phyloP scores from a whole-genome alignment of 2,329 filamentous ascomycete genomes.

The Aspergillus ustus region DNA sequence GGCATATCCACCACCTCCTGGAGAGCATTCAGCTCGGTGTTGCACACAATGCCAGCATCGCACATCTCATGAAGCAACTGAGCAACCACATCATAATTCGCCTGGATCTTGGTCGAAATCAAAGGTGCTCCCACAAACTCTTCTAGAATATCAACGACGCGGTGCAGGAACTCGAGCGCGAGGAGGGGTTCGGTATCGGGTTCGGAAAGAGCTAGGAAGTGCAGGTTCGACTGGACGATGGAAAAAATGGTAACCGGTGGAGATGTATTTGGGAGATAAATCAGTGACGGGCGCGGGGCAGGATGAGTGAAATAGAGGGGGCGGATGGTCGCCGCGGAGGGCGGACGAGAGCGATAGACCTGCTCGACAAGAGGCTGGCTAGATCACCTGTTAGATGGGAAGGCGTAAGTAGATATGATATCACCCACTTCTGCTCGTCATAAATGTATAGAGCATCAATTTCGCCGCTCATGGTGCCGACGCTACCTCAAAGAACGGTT shows the following conservation, averaged over 20 bases:
- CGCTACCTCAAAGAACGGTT: slow-evolving; percentile 25
- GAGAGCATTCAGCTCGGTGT: slow-evolving; percentile 90
- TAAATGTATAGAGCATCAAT: slow-evolving; percentile 97
- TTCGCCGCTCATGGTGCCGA: slow-evolving; percentile 73
- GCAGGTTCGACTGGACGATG: slow-evolving; percentile 80
- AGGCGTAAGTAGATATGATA: background rate
- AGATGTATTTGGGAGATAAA: slow-evolving; percentile 80
- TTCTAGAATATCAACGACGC: slow-evolving; percentile 88
- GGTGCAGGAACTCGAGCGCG: slow-evolving; percentile 91
- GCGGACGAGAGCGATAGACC: slow-evolving; percentile 80
- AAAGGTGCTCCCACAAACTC: slow-evolving; percentile 91
- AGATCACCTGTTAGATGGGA: slow-evolving; percentile 17
- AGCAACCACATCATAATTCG: slow-evolving; percentile 89
- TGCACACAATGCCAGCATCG: slow-evolving; percentile 85
- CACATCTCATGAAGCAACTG: slow-evolving; percentile 96
- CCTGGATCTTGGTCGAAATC: slow-evolving; percentile 82
- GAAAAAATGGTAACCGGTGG: slow-evolving; percentile 90
- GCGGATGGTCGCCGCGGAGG: slow-evolving; percentile 75
- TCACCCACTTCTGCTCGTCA: slow-evolving; percentile 84
- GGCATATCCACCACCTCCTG: slow-evolving; percentile 91
- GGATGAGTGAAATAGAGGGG: slow-evolving; percentile 86
- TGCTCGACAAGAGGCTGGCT: slow-evolving; percentile 88
- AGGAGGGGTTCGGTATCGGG: slow-evolving; percentile 87
- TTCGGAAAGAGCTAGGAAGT: slow-evolving; percentile 84
- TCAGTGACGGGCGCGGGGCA: slow-evolving; percentile 78